phyloP scores from a whole-genome alignment of 225 moss, liverwort and hornwort species.

The Marchantia paleacea region DNA sequence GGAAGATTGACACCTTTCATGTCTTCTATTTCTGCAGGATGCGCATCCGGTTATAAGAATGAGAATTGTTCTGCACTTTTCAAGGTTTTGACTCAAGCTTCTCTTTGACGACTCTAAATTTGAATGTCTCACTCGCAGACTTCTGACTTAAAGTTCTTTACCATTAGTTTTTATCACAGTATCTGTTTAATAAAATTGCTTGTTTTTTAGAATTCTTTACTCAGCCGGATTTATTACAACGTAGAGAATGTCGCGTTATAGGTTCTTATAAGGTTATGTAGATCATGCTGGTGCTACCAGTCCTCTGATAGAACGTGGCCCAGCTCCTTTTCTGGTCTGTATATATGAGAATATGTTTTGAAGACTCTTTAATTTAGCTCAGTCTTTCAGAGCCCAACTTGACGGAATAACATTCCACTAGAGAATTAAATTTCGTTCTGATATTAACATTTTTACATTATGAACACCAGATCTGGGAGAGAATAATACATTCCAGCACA shows the following conservation, averaged over 20 bases:
- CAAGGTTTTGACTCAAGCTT: slow-evolving; percentile 53
- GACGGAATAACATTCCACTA: no score
- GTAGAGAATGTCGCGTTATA: no score
- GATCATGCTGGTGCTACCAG: no score
- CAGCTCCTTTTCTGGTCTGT: no score
- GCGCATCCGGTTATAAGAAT: slow-evolving; percentile 69
- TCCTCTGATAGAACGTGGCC: no score
- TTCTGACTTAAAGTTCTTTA: neutral
- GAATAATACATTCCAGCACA: slow-evolving; percentile 44
- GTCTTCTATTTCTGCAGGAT: slow-evolving; percentile 44
- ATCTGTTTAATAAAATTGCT: no score
- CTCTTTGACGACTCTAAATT: neutral
- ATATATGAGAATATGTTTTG: no score
- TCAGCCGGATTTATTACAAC: no score
- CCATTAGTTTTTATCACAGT: neutral
- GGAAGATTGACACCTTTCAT: neutral
- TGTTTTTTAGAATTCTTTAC: no score
- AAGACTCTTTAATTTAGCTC: no score
- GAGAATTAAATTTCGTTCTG: no score
- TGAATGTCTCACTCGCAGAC: neutral
- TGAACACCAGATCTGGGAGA: slow-evolving; percentile 54
- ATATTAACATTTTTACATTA: neutral
- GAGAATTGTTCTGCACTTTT: slow-evolving; percentile 69
- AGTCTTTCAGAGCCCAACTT: neutral
- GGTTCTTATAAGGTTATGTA: no score